Conservation (phyloP, 2,329 filamentous ascomycete species). For the Monilinia vaccinii-corymbosi region DNA sequence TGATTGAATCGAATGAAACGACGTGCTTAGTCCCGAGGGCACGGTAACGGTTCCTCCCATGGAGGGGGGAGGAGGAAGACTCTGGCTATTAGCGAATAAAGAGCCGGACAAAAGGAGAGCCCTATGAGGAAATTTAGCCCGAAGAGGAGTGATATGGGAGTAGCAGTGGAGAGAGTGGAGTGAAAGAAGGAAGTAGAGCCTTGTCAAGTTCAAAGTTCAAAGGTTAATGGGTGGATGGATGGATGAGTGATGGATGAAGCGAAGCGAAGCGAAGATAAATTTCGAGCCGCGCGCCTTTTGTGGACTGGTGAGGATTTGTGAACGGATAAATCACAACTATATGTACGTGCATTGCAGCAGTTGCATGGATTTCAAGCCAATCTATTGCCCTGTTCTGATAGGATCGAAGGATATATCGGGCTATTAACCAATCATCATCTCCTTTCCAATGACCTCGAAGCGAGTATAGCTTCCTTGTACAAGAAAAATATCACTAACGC, state of each 20-base stretch:
- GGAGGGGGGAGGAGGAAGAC: neutral
- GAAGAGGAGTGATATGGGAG: neutral
- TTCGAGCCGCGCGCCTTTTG: slow-evolving; percentile 6
- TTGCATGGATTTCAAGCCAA: neutral
- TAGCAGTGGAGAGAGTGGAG: neutral
- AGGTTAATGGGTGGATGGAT: neutral
- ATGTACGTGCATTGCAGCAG: slow-evolving; percentile 2
- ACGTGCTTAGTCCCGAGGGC: slow-evolving; percentile 2
- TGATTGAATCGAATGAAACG: neutral
- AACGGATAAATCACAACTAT: neutral
- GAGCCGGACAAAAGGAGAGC: neutral
- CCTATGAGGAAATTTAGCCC: neutral
- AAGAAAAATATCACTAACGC: neutral
- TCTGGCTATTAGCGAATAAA: neutral
- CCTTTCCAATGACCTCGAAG: neutral
- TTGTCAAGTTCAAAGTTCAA: neutral
- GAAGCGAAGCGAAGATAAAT: slow-evolving; percentile 2
- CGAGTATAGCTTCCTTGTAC: neutral
- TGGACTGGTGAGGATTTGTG: neutral
- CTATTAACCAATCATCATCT: neutral
- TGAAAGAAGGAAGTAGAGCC: neutral
- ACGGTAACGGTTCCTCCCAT: slow-evolving; percentile 5
- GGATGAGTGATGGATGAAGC: neutral
- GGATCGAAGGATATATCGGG: neutral
- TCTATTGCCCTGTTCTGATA: neutral